A percentile compares a stretch with the other conserved stretches of the same genome.
Conservation (phyloP, 257 asterid genomes). For the Nicotiana attenuata region DNA sequence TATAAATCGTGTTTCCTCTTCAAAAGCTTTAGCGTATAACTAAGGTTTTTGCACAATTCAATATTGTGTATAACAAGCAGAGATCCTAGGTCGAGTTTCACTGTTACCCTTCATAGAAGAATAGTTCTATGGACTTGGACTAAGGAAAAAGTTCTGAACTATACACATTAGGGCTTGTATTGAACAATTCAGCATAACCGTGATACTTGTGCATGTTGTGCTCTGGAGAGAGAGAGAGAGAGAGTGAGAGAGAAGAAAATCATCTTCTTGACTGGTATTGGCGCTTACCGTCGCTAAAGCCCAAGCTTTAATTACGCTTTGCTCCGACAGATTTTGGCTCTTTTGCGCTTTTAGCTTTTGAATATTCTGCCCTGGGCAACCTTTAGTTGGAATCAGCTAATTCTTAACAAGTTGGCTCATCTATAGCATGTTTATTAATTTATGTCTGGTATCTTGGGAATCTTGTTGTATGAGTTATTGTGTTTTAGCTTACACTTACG, state of each 20-base stretch:
- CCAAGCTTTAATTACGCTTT: too few relatives aligned
- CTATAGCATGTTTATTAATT: background rate
- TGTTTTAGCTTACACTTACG: slow-evolving; percentile 14
- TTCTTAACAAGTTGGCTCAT: background rate
- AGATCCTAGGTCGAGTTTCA: background rate
- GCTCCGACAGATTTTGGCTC: too few relatives aligned
- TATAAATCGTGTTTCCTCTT: background rate
- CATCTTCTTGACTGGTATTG: background rate
- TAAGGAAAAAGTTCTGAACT: background rate
- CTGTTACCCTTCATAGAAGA: background rate
- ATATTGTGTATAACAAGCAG: background rate
- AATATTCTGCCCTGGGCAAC: too few relatives aligned
- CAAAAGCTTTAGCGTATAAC: background rate
- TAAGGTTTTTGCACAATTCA: background rate
- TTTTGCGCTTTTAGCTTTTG: too few relatives aligned
- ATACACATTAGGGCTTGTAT: background rate
- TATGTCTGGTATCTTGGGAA: background rate
- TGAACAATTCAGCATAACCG: background rate
- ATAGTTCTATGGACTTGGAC: background rate
- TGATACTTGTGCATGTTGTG: background rate
- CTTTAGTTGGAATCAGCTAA: background rate
- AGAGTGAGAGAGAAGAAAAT: background rate
- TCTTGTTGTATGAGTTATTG: background rate
- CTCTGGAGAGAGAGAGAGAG: background rate
- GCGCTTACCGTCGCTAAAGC: too few relatives aligned